Evolutionary conservation across 257 asterid species (phyloP).

Genomic region (Echium plantagineum): DNA sequence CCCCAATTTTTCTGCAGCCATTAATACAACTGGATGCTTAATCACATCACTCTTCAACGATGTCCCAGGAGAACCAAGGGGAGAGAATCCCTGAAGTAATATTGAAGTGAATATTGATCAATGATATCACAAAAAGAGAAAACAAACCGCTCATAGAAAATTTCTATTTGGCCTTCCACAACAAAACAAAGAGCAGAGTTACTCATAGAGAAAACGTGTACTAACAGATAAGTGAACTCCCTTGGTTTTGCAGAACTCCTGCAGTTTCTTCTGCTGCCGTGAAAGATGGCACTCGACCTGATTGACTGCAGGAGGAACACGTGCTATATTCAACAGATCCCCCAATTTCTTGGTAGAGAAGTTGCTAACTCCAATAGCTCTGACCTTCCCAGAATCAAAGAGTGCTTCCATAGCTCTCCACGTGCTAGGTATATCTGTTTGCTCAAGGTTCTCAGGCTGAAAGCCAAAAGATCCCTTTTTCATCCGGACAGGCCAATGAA

Average conservation of each 20-base stretch:
- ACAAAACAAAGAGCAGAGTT: not conserved
- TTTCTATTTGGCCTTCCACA: not conserved
- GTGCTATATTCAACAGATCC: slow-evolving; percentile 31
- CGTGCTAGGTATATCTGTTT: slow-evolving; percentile 39
- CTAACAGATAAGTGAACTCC: slow-evolving; percentile 58
- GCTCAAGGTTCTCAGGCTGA: slow-evolving; percentile 25
- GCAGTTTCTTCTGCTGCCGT: slow-evolving; percentile 51
- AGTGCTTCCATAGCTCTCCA: slow-evolving; percentile 62
- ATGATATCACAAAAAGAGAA: no score
- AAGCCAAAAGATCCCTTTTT: slow-evolving; percentile 31
- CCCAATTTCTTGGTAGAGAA: slow-evolving; percentile 44
- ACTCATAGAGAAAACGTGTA: not conserved
- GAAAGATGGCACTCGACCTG: slow-evolving; percentile 62
- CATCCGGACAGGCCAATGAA: slow-evolving; percentile 56
- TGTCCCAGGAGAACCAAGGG: slow-evolving; percentile 81
- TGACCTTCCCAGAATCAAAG: slow-evolving; percentile 40
- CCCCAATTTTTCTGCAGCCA: slow-evolving; percentile 31
- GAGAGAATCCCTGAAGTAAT: slow-evolving; percentile 61
- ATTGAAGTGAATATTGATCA: not conserved
- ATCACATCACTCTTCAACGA: slow-evolving; percentile 60
- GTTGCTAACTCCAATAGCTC: slow-evolving; percentile 56
- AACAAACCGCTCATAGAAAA: slow-evolving; percentile 1
- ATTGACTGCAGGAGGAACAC: slow-evolving; percentile 52
- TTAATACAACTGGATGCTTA: slow-evolving; percentile 37
- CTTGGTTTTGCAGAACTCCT: slow-evolving; percentile 33